Conservation (phyloP, 2,329 filamentous ascomycete genomes). For the Neonectria faginata region DNA sequence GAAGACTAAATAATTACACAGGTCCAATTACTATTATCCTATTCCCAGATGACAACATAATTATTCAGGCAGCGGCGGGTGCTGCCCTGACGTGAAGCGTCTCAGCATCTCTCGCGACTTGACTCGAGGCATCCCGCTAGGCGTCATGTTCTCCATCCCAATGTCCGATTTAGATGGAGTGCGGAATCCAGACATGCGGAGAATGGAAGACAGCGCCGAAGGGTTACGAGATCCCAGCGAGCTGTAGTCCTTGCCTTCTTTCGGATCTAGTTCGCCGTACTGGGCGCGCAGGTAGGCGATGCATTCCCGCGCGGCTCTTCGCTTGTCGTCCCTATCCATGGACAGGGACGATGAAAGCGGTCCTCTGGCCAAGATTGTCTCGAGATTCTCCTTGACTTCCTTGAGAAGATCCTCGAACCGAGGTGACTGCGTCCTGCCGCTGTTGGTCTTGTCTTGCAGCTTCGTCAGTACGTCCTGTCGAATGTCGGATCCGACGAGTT, state of each 20-base stretch:
- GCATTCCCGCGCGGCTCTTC: not conserved
- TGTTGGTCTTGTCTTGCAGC: constrained; percentile 1
- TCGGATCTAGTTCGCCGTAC: constrained; percentile 9
- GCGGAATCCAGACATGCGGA: not conserved
- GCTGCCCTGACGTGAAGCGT: not conserved
- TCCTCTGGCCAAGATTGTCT: not conserved
- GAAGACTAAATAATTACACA: not conserved
- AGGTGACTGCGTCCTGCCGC: constrained; percentile 5
- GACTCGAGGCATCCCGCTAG: not conserved
- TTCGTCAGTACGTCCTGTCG: constrained; percentile 14
- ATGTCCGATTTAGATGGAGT: not conserved
- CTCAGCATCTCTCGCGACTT: not conserved
- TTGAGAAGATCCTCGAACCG: constrained; percentile 6
- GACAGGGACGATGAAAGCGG: not conserved
- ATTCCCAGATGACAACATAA: not conserved
- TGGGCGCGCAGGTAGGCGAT: not conserved
- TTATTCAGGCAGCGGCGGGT: not conserved
- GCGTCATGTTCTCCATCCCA: not conserved
- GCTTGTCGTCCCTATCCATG: constrained; percentile 8
- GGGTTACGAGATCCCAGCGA: not conserved
- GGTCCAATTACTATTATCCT: not conserved
- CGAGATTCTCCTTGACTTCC: not conserved
- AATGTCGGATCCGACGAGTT: constrained; percentile 9
- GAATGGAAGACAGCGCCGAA: not conserved
- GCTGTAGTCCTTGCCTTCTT: constrained; percentile 12